A percentile compares a stretch with the other conserved stretches of the same genome.
These are phyloP conservation scores for Cyberlindnera bimundalis DNA, from an alignment of 805 yeast genomes.

Conservation along the genomic window DNA sequence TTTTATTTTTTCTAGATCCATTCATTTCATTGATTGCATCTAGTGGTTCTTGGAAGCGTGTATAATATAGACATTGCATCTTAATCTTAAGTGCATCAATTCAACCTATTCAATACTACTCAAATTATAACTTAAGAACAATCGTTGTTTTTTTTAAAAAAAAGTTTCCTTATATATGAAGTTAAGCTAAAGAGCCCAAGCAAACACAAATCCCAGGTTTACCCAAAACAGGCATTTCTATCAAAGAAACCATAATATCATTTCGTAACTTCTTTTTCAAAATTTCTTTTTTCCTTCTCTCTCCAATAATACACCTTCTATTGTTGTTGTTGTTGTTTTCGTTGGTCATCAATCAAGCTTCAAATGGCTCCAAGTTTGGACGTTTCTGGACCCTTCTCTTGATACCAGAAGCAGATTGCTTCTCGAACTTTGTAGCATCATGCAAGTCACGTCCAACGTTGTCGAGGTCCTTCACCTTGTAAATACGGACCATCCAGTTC, in stretches of 20 bases:
- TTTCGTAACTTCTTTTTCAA: neutral
- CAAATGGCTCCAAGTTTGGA: conserved; percentile 44
- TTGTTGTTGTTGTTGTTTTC: neutral
- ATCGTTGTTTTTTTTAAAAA: too few species aligned
- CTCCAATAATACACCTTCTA: neutral
- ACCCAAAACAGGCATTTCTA: neutral
- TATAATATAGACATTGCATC: too few species aligned
- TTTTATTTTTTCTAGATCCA: neutral
- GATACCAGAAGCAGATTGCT: conserved; percentile 30
- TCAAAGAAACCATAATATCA: neutral
- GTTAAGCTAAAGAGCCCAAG: neutral
- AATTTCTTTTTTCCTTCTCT: neutral
- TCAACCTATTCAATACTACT: too few species aligned
- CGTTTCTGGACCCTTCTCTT: conserved; percentile 45
- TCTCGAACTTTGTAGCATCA: conserved; percentile 53
- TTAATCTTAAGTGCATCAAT: neutral
- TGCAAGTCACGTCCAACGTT: conserved; percentile 76
- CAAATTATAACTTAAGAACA: too few species aligned
- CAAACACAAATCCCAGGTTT: neutral
- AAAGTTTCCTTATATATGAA: neutral
- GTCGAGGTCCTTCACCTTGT: conserved; percentile 86
- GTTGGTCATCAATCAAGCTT: conserved; percentile 4
- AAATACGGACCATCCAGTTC: conserved; percentile 95
- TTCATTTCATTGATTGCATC: too few species aligned
- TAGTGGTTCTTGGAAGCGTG: too few species aligned